These are phyloP conservation scores for Naumovozyma castellii DNA, from an alignment of 805 yeast genomes.

Conservation along the genomic window DNA sequence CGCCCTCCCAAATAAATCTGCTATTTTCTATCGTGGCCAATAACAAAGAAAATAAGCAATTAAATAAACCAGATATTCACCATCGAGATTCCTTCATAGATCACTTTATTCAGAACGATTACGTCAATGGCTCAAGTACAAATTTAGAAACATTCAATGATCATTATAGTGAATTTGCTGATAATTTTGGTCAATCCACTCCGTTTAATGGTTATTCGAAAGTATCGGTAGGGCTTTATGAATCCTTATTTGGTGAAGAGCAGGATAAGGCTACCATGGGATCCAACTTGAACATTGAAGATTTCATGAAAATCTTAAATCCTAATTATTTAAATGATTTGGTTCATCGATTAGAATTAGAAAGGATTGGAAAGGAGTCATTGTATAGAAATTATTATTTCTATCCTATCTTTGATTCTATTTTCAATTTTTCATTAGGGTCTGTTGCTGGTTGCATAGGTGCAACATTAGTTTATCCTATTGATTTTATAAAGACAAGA, in stretches of 20 bases:
- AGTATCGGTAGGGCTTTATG: conserved; percentile 1
- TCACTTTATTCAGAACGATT: conserved; percentile 22
- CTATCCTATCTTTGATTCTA: conserved; percentile 70
- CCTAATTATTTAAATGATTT: conserved; percentile 33
- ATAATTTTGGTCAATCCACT: conserved; percentile 12
- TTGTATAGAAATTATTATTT: conserved; percentile 32
- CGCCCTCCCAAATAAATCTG: conserved; percentile 34
- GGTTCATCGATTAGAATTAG: conserved; percentile 26
- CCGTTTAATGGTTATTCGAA: conserved; percentile 1
- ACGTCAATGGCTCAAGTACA: conserved; percentile 10
- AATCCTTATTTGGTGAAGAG: conserved; percentile 3
- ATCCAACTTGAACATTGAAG: conserved; percentile 30
- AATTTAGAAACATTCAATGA: conserved; percentile 21
- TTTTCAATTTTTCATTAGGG: conserved; percentile 81
- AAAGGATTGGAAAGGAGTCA: conserved; percentile 21
- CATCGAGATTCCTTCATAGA: conserved; percentile 25
- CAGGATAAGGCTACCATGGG: conserved; percentile 14
- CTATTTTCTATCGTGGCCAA: conserved; percentile 31
- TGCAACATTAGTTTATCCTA: conserved; percentile 95
- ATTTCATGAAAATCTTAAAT: conserved; percentile 34
- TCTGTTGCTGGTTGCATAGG: conserved; percentile 97
- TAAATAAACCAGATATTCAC: background rate
- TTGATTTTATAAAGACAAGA: conserved; percentile 90
- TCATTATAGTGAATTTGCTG: conserved; percentile 20
- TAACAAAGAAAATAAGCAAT: conserved; percentile 19